Evolutionary conservation across 2,329 filamentous ascomycete species (phyloP), one percentile per base, ranked within the genome.

Genomic region (Plenodomus biglobosus): DNA sequence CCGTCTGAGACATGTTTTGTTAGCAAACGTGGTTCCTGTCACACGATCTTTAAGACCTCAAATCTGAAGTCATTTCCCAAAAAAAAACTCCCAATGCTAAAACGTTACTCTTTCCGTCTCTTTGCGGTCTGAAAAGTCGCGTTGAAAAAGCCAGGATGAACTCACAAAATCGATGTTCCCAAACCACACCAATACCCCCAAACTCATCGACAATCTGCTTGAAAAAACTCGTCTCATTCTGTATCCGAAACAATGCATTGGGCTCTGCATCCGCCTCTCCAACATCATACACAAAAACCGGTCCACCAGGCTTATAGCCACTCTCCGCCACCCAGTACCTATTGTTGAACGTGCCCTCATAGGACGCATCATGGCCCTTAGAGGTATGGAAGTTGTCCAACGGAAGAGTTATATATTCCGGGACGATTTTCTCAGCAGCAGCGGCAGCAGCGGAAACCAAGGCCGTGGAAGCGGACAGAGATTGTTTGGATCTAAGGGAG

Each of bases 101-200:
- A n/a, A n/a, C n/a, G n/a, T n/a, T n/a, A n/a, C n/a, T n/a, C n/a
- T n/a, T n/a, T n/a, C n/a, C n/a, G n/a, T n/a, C n/a, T n/a, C n/a
- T n/a, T n/a, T n/a, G n/a, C n/a, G n/a, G n/a, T n/a, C n/a, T n/a
- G n/a, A n/a, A n/a, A n/a, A n/a, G n/a, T n/a, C n/a, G 11, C 22
- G 5, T 24, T 11, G 11, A 24, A 24, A 24, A 24, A 24, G 11
- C 4, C 32, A n/a, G 39, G 40, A 24, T 7, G 36, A 38, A 55
- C 61, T 51, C 41, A 64, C 61, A 73, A 46, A 66, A 76, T 24
- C 74, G 65, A 46, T 73, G 70, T 53, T 74, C 71, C 69, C 70
- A 74, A 0, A 70, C 64, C 35, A 74, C 71, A 3, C 70, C 71
- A 36, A 74, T 59, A 3, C 69, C 71, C 18, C 60, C 53, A 37